phyloP scores from a whole-genome alignment of 345 rosid species.

The Pseudoturritis turrita region DNA sequence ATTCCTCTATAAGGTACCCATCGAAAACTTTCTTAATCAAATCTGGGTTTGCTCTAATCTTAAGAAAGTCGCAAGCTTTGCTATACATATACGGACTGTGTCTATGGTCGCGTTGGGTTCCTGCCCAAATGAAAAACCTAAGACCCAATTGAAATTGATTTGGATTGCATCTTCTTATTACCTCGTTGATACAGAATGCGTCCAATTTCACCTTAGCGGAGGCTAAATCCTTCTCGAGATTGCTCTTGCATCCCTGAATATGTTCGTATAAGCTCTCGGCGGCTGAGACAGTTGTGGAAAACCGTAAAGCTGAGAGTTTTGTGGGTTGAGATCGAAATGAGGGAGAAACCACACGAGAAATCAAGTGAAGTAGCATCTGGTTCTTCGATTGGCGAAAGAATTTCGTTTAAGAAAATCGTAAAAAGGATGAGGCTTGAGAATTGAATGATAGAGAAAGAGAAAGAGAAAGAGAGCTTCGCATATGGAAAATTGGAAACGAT shows the following conservation, averaged over 20 bases:
- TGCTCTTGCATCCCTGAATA: constrained; percentile 35
- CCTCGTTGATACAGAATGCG: constrained; percentile 48
- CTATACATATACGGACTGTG: constrained; percentile 59
- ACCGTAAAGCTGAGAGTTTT: constrained; percentile 30
- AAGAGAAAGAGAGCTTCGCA: neutral
- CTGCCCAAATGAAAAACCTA: constrained; percentile 81
- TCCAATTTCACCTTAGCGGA: constrained; percentile 43
- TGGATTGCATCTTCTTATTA: constrained; percentile 41
- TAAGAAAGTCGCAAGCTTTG: constrained; percentile 57
- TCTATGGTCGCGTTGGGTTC: constrained; percentile 55
- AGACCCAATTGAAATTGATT: constrained; percentile 51
- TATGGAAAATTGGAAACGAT: neutral
- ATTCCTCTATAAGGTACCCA: constrained; percentile 44
- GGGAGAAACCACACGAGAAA: constrained; percentile 25
- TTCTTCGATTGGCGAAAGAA: neutral
- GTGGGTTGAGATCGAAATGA: constrained; percentile 24
- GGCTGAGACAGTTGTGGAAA: constrained; percentile 33
- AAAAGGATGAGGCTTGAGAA: neutral
- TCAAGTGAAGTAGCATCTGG: constrained; percentile 9
- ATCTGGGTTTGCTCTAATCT: constrained; percentile 48
- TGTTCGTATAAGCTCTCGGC: constrained; percentile 41
- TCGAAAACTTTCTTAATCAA: constrained; percentile 50
- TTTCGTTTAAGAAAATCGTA: neutral
- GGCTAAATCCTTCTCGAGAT: constrained; percentile 48
- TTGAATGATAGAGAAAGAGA: neutral